Evolutionary conservation across 2,329 filamentous ascomycete species (phyloP).

Genomic region (Thielaviopsis populi): DNA sequence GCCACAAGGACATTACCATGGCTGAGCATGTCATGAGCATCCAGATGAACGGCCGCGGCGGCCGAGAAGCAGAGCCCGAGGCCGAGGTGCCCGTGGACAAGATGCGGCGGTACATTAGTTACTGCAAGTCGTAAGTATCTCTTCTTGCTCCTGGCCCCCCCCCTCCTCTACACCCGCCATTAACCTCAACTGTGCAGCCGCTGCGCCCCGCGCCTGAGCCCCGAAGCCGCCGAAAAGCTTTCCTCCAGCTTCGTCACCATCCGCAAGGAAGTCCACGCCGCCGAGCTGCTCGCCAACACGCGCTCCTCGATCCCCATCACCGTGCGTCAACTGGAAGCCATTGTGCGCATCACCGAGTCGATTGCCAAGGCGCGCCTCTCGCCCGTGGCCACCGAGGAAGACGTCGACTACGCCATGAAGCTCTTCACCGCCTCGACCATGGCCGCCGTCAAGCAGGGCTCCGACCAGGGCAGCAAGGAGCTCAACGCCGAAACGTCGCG

Average conservation of each 20-base stretch:
- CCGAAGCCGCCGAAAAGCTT: slow-evolving; percentile 86
- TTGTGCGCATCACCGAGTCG: slow-evolving; percentile 92
- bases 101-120: slow-evolving; percentile 94
- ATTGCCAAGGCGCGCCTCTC: slow-evolving; percentile 82
- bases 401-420: slow-evolving; percentile 94
- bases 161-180: slow-evolving; percentile 10
- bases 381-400: slow-evolving; percentile 71
- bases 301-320: slow-evolving; percentile 95
- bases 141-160: too few species aligned
- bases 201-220: slow-evolving; percentile 79
- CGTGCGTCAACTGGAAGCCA: slow-evolving; percentile 89
- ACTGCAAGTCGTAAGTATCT: slow-evolving; percentile 82
- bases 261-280: slow-evolving; percentile 79
- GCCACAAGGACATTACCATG: slow-evolving; percentile 78
- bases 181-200: slow-evolving; percentile 40
- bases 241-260: slow-evolving; percentile 96
- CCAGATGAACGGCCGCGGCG: slow-evolving; percentile 77
- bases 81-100: slow-evolving; percentile 88
- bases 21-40: slow-evolving; percentile 95
- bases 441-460: slow-evolving; percentile 89
- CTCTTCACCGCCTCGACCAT: slow-evolving; percentile 94
- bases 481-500: slow-evolving; percentile 78
- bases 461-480: slow-evolving; percentile 69
- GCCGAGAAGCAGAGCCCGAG: slow-evolving; percentile 61
- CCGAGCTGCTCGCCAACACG: slow-evolving; percentile 76